phyloP scores from a whole-genome alignment of 2,329 filamentous ascomycete species.

The Coniochaeta sp. region DNA sequence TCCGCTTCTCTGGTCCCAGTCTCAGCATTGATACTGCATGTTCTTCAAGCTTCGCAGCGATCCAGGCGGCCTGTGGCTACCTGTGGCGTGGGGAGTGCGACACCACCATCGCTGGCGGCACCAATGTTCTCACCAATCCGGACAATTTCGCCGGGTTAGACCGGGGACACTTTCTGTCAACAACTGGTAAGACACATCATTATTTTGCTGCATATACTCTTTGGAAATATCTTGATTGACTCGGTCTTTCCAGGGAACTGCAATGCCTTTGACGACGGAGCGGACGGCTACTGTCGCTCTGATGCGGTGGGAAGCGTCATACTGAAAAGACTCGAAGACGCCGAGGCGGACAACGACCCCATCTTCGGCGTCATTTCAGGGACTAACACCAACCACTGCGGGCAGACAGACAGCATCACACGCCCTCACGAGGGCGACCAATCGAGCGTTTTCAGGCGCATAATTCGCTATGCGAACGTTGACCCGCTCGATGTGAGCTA shows the following conservation, averaged over 20 bases:
- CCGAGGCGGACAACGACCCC: constrained; percentile 36
- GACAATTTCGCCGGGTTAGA: constrained; percentile 25
- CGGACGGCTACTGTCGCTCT: constrained; percentile 42
- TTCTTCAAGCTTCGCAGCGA: constrained; percentile 25
- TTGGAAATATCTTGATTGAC: no score
- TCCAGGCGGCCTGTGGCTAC: constrained; percentile 22
- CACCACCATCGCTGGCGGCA: constrained; percentile 24
- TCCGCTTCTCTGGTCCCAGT: constrained; percentile 28
- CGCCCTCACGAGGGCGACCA: constrained; percentile 22
- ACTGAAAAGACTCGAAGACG: constrained; percentile 37
- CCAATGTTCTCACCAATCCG: constrained; percentile 24
- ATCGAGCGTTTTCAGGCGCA: not conserved
- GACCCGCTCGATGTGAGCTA: constrained; percentile 33
- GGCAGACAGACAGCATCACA: constrained; percentile 38
- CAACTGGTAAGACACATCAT: no score
- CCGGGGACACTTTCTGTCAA: constrained; percentile 27
- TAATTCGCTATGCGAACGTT: constrained; percentile 39
- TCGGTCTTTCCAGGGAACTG: no score
- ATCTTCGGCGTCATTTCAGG: constrained; percentile 29
- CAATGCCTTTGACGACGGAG: constrained; percentile 32
- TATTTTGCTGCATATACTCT: no score
- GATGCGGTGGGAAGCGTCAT: constrained; percentile 37
- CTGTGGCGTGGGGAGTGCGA: constrained; percentile 21
- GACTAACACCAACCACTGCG: constrained; percentile 32
- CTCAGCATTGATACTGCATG: constrained; percentile 26